Percentiles rank a stretch among this genome's conserved stretches.
Conservation (phyloP, 371 early-diverging fungal species). For the Lichtheimia corymbifera region DNA sequence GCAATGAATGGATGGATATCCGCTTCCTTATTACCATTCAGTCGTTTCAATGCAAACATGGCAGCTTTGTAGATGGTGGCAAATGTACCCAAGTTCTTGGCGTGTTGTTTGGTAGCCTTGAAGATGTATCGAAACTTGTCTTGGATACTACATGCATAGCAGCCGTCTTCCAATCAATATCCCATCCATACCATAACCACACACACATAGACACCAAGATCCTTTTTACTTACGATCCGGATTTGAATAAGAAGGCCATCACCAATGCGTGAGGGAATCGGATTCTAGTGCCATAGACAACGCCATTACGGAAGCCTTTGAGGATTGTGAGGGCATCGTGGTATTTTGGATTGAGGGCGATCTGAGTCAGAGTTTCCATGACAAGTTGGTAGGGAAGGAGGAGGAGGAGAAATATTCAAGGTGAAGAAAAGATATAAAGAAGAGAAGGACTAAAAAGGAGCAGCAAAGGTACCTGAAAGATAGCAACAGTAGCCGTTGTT, state of each 20-base stretch:
- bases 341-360: slow-evolving; percentile 70
- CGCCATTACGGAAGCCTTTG: slow-evolving; percentile 95
- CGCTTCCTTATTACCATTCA: slow-evolving; percentile 77
- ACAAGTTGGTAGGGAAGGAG: no score
- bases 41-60: slow-evolving; percentile 71
- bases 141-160: slow-evolving; percentile 36
- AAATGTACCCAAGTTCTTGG: slow-evolving; percentile 88
- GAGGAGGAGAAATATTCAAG: no score
- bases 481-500: no score
- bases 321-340: slow-evolving; percentile 85
- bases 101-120: slow-evolving; percentile 89
- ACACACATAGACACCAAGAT: no score
- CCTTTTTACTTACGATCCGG: slow-evolving; percentile 69
- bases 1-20: slow-evolving; percentile 85
- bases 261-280: slow-evolving; percentile 97
- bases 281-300: slow-evolving; percentile 95
- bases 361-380: slow-evolving; percentile 48
- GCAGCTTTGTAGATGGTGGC: slow-evolving; percentile 92
- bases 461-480: no score
- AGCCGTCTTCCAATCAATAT: no score
- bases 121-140: slow-evolving; percentile 78
- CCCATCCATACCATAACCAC: no score
- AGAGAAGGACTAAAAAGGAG: no score
- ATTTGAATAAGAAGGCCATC: slow-evolving; percentile 94
- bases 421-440: no score